Conservation (phyloP, 2,329 filamentous ascomycete species). For the Hymenoscyphus occultus region DNA sequence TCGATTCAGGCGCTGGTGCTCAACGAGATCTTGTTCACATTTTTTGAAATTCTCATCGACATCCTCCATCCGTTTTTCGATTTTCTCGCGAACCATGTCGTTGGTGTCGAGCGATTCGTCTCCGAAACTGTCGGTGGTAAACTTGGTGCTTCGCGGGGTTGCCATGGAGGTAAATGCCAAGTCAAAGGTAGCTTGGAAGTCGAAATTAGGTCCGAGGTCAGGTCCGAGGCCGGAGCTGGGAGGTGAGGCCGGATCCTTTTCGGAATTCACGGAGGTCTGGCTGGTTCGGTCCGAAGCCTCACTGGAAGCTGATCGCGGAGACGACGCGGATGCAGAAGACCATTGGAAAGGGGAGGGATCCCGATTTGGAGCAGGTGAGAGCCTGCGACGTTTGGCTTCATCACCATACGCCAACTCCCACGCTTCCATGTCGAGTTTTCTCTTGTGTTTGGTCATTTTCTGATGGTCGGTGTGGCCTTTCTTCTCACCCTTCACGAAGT, state of each 20-base stretch:
- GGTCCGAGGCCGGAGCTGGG: not conserved
- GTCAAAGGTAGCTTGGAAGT: too few species aligned
- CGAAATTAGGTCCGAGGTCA: not conserved
- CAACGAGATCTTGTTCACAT: too few species aligned
- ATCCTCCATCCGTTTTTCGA: too few species aligned
- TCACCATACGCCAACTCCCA: not conserved
- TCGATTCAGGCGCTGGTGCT: too few species aligned
- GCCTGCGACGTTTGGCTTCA: not conserved
- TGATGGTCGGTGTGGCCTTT: too few species aligned
- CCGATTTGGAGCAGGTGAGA: not conserved
- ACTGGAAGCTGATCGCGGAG: not conserved
- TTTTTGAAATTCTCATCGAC: too few species aligned
- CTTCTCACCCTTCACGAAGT: too few species aligned
- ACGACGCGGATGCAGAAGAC: too few species aligned
- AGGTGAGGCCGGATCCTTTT: not conserved
- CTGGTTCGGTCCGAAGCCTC: not conserved
- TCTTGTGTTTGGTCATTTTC: not conserved
- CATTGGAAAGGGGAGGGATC: not conserved
- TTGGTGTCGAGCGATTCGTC: too few species aligned
- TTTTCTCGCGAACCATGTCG: too few species aligned
- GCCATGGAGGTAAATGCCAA: not conserved
- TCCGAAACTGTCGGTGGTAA: too few species aligned
- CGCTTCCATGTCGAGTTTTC: not conserved
- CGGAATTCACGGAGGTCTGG: not conserved
- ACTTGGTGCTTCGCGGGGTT: too few species aligned